phyloP scores from a whole-genome alignment of 352 stramenopile genomes.

The Phytophthora niederhauseri region DNA sequence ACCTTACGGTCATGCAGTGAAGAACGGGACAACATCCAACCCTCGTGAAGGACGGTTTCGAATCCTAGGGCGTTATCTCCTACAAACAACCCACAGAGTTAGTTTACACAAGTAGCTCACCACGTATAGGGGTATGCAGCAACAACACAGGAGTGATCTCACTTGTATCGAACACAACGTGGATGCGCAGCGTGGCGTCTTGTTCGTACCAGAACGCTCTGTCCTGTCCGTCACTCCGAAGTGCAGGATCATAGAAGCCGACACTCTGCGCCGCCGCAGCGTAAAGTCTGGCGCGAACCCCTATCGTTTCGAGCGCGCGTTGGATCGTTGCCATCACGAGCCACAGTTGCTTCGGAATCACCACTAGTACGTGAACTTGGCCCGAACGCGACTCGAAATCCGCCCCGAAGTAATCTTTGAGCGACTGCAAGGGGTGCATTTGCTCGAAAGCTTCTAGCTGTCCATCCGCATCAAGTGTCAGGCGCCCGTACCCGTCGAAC shows the following conservation, averaged over 20 bases:
- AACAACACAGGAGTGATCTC: background rate
- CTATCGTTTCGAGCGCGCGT: background rate
- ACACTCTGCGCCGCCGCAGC: background rate
- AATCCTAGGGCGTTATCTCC: background rate
- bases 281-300: background rate
- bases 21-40: background rate
- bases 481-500: background rate
- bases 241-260: background rate
- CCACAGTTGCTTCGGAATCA: background rate
- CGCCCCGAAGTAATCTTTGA: background rate
- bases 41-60: background rate
- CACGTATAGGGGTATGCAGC: background rate
- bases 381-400: background rate
- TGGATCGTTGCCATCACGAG: background rate
- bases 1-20: background rate
- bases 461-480: background rate
- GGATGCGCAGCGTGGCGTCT: background rate
- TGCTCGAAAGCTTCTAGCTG: background rate
- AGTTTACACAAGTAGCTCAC: background rate
- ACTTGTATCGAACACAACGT: slow-evolving; percentile 1
- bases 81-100: slow-evolving; percentile 1
- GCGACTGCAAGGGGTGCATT: background rate
- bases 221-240: background rate
- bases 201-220: background rate
- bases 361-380: background rate